Percentiles rank a stretch among this genome's conserved stretches.
These are phyloP conservation scores for Cordia subcordata DNA, from an alignment of 257 asterid species.

Conservation along the genomic window DNA sequence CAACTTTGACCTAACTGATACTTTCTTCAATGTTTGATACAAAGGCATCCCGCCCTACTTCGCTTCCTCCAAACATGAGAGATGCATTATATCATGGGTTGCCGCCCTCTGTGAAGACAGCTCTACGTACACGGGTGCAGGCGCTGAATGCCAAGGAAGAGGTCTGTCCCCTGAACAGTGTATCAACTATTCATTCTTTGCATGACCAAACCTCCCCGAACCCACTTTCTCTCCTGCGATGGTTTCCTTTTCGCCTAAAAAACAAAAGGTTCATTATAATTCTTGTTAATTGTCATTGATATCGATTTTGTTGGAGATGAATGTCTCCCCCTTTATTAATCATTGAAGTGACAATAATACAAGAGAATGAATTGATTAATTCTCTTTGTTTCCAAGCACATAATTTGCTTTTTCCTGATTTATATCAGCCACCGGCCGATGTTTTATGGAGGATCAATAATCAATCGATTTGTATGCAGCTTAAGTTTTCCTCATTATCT, in stretches of 20 bases:
- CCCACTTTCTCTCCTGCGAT: not conserved
- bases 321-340: too few species aligned
- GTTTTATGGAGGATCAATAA: not conserved
- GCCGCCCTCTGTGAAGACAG: slow-evolving; percentile 63
- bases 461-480: too few species aligned
- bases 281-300: too few species aligned
- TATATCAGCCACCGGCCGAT: too few species aligned
- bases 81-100: slow-evolving; percentile 81
- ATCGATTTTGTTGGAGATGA: too few species aligned
- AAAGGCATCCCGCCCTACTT: slow-evolving; percentile 84
- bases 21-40: not conserved
- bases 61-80: slow-evolving; percentile 93
- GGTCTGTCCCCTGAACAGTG: slow-evolving; percentile 27
- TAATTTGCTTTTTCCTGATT: too few species aligned
- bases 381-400: not conserved
- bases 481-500: not conserved
- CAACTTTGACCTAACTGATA: not conserved
- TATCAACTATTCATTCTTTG: not conserved
- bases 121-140: slow-evolving; percentile 52
- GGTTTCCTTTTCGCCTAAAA: too few species aligned
- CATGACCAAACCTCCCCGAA: not conserved
- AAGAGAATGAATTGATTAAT: too few species aligned
- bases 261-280: too few species aligned
- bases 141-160: slow-evolving; percentile 47
- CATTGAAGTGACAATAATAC: too few species aligned